Base-by-base conservation (phyloP, 2,329 filamentous ascomycete species). In the Claviceps pazoutovae region DNA sequence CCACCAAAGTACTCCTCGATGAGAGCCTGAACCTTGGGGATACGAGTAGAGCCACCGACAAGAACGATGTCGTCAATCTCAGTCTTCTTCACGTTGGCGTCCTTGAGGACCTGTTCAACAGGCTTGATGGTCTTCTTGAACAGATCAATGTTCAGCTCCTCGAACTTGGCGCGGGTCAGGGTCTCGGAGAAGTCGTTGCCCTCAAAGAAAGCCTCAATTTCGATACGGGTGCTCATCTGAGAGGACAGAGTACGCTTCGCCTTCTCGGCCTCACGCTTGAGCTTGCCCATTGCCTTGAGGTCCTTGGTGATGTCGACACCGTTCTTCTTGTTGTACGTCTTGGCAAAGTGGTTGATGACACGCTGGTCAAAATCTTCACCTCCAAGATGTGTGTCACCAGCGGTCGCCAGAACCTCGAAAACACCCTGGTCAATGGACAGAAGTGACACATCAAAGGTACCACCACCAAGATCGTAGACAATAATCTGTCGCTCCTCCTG, bases 121-220 rank as follows among this genome's bases (percentile, higher is more conserved):
- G 93, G 91, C 83, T 96, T 95, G 60, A 97, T 82, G 54, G 93
- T 97, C 82, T 93, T 95, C 84, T 95, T 95, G 85, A 97, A 97
- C 56, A 97, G 84, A 65, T 97, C 91, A 62, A 90, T 90, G 86
- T 97, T 97, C 64, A 97, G 82, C 75, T 97, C 91, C 76, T 98
- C 93, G 65, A 98, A 97, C 81, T 97, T 97, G 79, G 93, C 93
- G 63, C 91, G 88, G 70, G 91, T 96, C 50, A 98, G 82, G 57
- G 89, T 96, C 83, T 97, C 91, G 48, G 90, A 96, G 79, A 97
- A 95, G 72, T 97, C 93, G 61, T 95, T 84, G 76, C 93, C 93
- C 62, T 95, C 83, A 74, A 88, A 86, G 86, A 98, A 95, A 61
- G 88, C 84, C 73, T 98, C 93, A 59, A 98, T 96, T 75, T 97